These are phyloP conservation scores for Jaenimonas drosophilae DNA, from an alignment of 208 protist genomes.

Conservation along the genomic window DNA sequence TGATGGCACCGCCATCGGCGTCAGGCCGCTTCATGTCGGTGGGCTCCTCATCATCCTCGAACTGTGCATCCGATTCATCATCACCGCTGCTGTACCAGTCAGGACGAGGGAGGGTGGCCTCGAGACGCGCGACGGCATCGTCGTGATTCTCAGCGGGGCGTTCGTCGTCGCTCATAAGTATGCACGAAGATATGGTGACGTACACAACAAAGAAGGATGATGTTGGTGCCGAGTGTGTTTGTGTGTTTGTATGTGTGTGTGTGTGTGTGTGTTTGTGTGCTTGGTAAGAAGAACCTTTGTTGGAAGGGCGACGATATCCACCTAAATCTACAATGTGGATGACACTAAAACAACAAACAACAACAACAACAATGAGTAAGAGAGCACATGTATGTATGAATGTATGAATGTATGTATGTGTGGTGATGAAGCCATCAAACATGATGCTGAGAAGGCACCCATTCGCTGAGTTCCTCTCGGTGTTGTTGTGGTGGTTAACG, in stretches of 20 bases:
- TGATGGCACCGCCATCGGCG: slow-evolving; percentile 12
- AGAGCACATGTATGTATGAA: neutral
- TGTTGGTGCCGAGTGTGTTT: neutral
- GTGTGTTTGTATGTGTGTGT: neutral
- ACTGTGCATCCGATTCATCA: slow-evolving; percentile 14
- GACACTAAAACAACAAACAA: neutral
- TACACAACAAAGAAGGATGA: slow-evolving; percentile 1
- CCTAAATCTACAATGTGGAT: too few species aligned
- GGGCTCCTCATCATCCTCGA: slow-evolving; percentile 12
- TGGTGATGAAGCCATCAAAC: neutral
- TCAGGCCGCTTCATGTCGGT: slow-evolving; percentile 17
- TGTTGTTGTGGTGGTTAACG: too few species aligned
- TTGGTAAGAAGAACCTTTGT: too few species aligned
- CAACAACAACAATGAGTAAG: slow-evolving; percentile 4
- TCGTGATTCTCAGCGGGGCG: slow-evolving; percentile 14
- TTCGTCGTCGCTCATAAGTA: too few species aligned
- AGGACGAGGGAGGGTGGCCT: slow-evolving; percentile 25
- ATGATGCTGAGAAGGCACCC: too few species aligned
- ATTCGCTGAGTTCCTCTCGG: too few species aligned
- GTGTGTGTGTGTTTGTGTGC: neutral
- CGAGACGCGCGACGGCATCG: slow-evolving; percentile 17
- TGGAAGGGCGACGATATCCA: too few species aligned
- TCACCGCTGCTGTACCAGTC: slow-evolving; percentile 44
- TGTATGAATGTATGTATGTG: neutral
- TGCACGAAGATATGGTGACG: too few species aligned